Conservation (phyloP, 495 filamentous ascomycete species). For the Talaromyces nanjingensis region DNA sequence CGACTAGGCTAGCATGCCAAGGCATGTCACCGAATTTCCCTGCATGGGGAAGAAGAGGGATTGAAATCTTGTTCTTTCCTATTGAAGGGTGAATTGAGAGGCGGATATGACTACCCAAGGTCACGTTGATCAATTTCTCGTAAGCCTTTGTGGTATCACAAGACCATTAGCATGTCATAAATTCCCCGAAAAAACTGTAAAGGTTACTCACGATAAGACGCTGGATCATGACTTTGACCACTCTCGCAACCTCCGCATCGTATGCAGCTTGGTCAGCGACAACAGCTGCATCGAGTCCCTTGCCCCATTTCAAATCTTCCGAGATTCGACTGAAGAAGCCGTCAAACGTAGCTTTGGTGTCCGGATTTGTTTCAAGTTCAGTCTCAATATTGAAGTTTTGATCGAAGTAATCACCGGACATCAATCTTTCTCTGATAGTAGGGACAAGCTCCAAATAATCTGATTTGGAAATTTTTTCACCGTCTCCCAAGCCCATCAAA, state of each 20-base stretch:
- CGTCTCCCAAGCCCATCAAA: neutral
- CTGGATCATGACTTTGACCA: neutral
- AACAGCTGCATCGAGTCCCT: neutral
- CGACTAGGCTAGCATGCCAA: slow-evolving; percentile 34
- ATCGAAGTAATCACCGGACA: neutral
- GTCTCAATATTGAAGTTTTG: neutral
- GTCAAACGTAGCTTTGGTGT: neutral
- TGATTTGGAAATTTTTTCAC: neutral
- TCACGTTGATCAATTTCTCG: neutral
- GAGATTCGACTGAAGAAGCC: neutral
- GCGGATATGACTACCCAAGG: neutral
- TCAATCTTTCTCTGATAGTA: neutral
- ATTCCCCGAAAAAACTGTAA: neutral
- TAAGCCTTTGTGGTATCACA: neutral
- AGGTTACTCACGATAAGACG: neutral
- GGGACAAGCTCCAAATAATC: neutral
- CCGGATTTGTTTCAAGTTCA: neutral
- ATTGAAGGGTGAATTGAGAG: slow-evolving; percentile 54
- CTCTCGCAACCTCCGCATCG: neutral
- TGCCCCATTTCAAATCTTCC: slow-evolving; percentile 1
- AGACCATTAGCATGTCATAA: neutral
- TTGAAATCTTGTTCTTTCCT: slow-evolving; percentile 46
- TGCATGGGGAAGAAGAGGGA: slow-evolving; percentile 34
- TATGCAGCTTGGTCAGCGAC: neutral
- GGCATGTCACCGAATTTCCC: slow-evolving; percentile 26